Evolutionary conservation across 2,329 filamentous ascomycete species (phyloP), one percentile per base, ranked within the genome.

Genomic region (Hymenoscyphus linearis): DNA sequence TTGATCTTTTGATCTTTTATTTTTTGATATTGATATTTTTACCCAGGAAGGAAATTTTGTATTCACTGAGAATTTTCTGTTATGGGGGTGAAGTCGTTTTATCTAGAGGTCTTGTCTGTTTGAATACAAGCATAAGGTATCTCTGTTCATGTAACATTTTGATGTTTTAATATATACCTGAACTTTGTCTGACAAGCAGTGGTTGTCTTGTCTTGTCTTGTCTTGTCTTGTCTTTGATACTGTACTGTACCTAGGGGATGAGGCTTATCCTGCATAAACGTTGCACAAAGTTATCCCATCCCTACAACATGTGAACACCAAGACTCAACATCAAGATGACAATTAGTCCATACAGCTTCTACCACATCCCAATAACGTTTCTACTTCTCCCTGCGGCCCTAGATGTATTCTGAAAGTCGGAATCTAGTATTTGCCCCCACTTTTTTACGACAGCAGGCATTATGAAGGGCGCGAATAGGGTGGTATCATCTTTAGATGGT

Each of bases 401-500:
- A n/a, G 40, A 59, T 59, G 52, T 55, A 59, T 54, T 47, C 31
- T 53, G 35, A 36, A 54, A 44, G 27, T 14, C 14, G 25, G n/a
- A 27, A 50, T 57, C 16, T 22, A 34, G 31, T 50, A 31, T 31
- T 54, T 34, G 22, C 34, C 35, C 34, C 35, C 22, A 47, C 10
- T 26, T 18, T n/a, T 27, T 31, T 52, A 27, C 9, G 26, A 40
- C 22, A 57, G 44, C 40, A 47, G 56, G 58, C 66, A 70, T 61
- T 55, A 74, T 74, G 72, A 73, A 72, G 65, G 70, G 70, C 61
- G 62, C 67, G 54, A 59, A 65, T 27, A 63, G 63, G 61, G 63
- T 63, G 34, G 59, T 66, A 58, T 66, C 69, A 60, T 72, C 71
- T 26, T 63, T 74, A 60, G 72, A 73, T 73, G 68, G 70, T 64